Percentiles rank a stretch among this genome's conserved stretches.
phyloP scores from a whole-genome alignment of 2,329 filamentous ascomycete genomes.

The Bimuria novae-zelandiae region DNA sequence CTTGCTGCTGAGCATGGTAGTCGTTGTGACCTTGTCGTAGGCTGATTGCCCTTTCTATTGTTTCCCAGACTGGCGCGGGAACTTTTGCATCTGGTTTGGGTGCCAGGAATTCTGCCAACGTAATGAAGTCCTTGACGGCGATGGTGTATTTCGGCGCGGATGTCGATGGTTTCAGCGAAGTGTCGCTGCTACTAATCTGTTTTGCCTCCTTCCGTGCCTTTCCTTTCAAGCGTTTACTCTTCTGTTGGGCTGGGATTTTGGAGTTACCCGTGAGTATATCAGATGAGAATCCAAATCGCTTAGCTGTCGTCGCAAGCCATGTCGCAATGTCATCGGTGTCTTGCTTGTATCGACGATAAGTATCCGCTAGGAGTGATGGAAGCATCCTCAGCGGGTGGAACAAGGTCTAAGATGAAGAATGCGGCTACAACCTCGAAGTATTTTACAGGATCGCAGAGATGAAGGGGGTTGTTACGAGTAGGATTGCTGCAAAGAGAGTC shows the following conservation, averaged over 20 bases:
- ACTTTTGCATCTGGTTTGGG: conserved; percentile 5
- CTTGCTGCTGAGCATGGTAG: conserved; percentile 2
- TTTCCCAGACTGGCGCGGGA: not conserved
- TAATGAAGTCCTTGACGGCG: conserved; percentile 46
- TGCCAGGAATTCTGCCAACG: conserved; percentile 45
- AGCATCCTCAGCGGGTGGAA: conserved; percentile 4
- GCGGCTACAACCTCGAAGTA: not conserved
- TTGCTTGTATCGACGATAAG: conserved; percentile 14
- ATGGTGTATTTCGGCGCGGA: conserved; percentile 37
- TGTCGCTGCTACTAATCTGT: not conserved
- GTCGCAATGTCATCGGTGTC: conserved; percentile 15
- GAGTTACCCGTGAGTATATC: conserved; percentile 2
- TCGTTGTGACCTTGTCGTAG: not conserved
- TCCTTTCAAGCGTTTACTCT: conserved; percentile 14
- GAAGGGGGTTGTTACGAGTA: not conserved
- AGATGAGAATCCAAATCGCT: conserved; percentile 11
- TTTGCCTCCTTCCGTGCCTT: conserved; percentile 15
- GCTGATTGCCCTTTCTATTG: conserved; percentile 6
- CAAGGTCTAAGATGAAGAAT: not conserved
- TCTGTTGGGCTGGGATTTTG: not conserved
- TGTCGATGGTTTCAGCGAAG: not conserved
- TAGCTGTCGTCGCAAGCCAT: conserved; percentile 19
- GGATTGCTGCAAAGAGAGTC: not conserved
- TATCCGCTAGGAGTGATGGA: conserved; percentile 8
- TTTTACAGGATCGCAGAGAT: not conserved